Base-by-base conservation (phyloP, 768 basidiomycete species). In the Podaxis carcinomalis region DNA sequence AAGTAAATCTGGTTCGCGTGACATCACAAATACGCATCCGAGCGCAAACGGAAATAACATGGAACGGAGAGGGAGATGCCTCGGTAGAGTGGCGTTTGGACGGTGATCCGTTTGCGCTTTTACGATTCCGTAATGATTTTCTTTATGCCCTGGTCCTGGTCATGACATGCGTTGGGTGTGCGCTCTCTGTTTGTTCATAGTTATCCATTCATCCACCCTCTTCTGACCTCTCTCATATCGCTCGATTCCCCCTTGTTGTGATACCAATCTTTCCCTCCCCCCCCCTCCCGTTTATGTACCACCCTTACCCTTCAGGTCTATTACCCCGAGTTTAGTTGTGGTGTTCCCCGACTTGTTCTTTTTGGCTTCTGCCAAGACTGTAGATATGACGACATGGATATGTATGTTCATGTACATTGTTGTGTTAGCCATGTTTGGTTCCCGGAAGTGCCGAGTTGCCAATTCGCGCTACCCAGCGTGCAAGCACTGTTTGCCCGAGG, bases 41-140 rank as follows among this genome's bases (percentile, higher is more conserved):
- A 52, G 19, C 13, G 42, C 27, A 9, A n/a, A 53, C 28, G 51
- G 39, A 27, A 51, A 32, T 42, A 44, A 60, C 28, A 7, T 60
- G 23, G 51, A 53, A 19, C 59, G 59, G 35, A 54, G 42, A 52
- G 59, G 59, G 16, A 60, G 32, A 42, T 23, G 42, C 28, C 51
- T 60, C 42, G 59, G 59, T 53, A 39, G 44, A 36, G 59, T 60
- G 51, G 51, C 49, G 27, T 60, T 60, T 60, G 51, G 59, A 19
- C 59, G 59, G 51, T 60, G 59, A 60, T 60, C 59, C 59, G 40
- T 23, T 36, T 39, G 52, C 36, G 35, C n/a, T 50, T 57, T 35
- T 35, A 49, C 39, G 25, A 44, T 59, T 40, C n/a, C 37, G 57
- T 51, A 37, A 51, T 23, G 50, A 19, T 37, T 37, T 19, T 42